Conservation (phyloP, 2,329 filamentous ascomycete species). For the Ophiostoma sp. region DNA sequence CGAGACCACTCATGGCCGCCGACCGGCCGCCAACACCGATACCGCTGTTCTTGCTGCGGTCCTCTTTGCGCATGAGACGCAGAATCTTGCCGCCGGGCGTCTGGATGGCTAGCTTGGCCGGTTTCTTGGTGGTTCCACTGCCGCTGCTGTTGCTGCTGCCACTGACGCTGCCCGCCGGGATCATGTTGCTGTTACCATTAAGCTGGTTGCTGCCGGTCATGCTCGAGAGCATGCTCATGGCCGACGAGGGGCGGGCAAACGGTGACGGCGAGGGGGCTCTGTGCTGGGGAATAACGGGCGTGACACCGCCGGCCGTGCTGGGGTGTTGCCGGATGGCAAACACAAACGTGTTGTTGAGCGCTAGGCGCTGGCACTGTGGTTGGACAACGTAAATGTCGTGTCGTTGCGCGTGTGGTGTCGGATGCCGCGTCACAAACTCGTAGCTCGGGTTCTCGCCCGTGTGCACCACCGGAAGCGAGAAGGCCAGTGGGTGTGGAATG, state of each 20-base stretch:
- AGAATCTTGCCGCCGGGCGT: constrained; percentile 93
- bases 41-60: constrained; percentile 52
- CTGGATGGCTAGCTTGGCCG: constrained; percentile 93
- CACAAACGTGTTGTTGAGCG: constrained; percentile 95
- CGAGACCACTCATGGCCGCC: constrained; percentile 36
- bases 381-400: constrained; percentile 97
- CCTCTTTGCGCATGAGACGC: constrained; percentile 78
- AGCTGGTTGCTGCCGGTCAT: constrained; percentile 51
- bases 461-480: constrained; percentile 87
- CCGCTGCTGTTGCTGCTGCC: constrained; percentile 53
- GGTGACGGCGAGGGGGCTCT: constrained; percentile 59
- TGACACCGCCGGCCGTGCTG: constrained; percentile 48
- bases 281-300: constrained; percentile 46
- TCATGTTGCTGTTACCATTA: constrained; percentile 48
- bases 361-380: constrained; percentile 85
- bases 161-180: constrained; percentile 43
- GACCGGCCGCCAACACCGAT: constrained; percentile 45
- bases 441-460: constrained; percentile 91
- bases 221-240: constrained; percentile 65
- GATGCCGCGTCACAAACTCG: constrained; percentile 88
- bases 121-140: constrained; percentile 63
- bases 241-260: constrained; percentile 60
- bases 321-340: constrained; percentile 95
- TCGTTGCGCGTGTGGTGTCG: constrained; percentile 94
- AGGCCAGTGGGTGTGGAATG: constrained; percentile 87